Evolutionary conservation across 345 rosid species (phyloP).

Genomic region (Triadica sebifera): DNA sequence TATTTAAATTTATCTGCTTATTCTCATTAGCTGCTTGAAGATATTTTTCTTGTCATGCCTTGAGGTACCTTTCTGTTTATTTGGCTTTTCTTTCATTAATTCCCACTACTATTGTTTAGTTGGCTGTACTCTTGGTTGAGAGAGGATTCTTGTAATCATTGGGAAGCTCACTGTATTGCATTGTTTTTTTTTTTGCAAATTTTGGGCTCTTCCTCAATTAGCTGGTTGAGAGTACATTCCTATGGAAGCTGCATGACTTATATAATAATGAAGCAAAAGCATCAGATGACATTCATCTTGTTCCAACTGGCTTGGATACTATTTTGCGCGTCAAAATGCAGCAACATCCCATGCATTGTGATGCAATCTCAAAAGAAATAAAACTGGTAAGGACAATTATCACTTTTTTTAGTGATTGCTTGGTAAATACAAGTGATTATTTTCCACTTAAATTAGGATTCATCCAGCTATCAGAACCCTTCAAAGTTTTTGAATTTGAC

Average conservation of each 20-base stretch:
- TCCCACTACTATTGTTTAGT: constrained; percentile 2
- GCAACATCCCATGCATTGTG: constrained; percentile 79
- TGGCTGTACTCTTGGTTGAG: constrained; percentile 1
- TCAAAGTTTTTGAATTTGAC: constrained; percentile 85
- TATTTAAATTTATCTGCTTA: background rate
- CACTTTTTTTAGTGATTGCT: constrained; percentile 12
- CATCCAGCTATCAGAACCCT: constrained; percentile 89
- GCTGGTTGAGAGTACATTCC: constrained; percentile 74
- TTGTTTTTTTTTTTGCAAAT: constrained; percentile 13
- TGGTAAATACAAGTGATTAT: constrained; percentile 24
- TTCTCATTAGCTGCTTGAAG: background rate
- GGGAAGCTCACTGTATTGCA: constrained; percentile 4
- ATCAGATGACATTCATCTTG: constrained; percentile 59
- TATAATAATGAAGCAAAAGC: constrained; percentile 48
- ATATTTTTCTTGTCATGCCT: background rate
- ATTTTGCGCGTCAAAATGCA: constrained; percentile 50
- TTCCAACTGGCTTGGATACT: constrained; percentile 55
- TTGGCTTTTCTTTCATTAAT: background rate
- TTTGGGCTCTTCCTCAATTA: constrained; percentile 22
- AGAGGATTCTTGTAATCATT: constrained; percentile 1
- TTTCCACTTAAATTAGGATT: constrained; percentile 44
- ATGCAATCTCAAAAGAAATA: constrained; percentile 66
- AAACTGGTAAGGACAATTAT: constrained; percentile 53
- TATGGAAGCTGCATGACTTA: constrained; percentile 68
- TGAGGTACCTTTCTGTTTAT: constrained; percentile 1